Evolutionary conservation across 441 rosid genomes (phyloP).

Genomic region (Biscutella auriculata): DNA sequence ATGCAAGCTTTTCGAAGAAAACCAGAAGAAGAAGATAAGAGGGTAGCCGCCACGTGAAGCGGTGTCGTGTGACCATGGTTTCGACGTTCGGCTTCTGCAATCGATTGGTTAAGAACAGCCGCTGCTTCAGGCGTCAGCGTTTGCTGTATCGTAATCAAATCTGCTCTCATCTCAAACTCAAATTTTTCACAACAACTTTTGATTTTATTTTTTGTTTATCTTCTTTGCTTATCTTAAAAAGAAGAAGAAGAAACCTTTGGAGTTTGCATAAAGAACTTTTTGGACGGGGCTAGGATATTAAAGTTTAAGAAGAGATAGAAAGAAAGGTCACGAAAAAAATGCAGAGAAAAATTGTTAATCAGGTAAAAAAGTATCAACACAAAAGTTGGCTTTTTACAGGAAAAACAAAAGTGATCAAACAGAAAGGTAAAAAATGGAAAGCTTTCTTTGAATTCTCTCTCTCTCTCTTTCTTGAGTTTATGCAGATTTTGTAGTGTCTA

Average conservation of each 20-base stretch:
- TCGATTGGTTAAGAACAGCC: slow-evolving; percentile 67
- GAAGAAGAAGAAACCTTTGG: slow-evolving; percentile 12
- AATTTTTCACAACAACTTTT: not conserved
- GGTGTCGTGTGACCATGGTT: slow-evolving; percentile 93
- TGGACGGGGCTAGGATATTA: slow-evolving; percentile 13
- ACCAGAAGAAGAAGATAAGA: slow-evolving; percentile 66
- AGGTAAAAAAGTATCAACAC: slow-evolving; percentile 20
- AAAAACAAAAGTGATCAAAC: slow-evolving; percentile 15
- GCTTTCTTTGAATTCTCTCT: slow-evolving; percentile 2
- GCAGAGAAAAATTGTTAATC: not conserved
- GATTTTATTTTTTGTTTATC: not conserved
- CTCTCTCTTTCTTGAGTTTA: slow-evolving; percentile 1
- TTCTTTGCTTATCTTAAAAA: slow-evolving; percentile 4
- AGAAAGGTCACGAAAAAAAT: not conserved
- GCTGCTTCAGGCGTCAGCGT: slow-evolving; percentile 94
- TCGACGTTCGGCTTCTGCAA: slow-evolving; percentile 76
- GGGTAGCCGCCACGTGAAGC: slow-evolving; percentile 83
- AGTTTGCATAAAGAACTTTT: slow-evolving; percentile 9
- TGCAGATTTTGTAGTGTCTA: not conserved
- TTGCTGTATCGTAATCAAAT: slow-evolving; percentile 83
- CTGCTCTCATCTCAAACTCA: slow-evolving; percentile 57
- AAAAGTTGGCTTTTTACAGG: slow-evolving; percentile 24
- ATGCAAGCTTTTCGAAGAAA: slow-evolving; percentile 88
- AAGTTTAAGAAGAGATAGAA: not conserved
- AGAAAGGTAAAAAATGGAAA: slow-evolving; percentile 21